Conservation (phyloP, 2,329 filamentous ascomycete genomes). For the Akanthomyces muscarius region DNA sequence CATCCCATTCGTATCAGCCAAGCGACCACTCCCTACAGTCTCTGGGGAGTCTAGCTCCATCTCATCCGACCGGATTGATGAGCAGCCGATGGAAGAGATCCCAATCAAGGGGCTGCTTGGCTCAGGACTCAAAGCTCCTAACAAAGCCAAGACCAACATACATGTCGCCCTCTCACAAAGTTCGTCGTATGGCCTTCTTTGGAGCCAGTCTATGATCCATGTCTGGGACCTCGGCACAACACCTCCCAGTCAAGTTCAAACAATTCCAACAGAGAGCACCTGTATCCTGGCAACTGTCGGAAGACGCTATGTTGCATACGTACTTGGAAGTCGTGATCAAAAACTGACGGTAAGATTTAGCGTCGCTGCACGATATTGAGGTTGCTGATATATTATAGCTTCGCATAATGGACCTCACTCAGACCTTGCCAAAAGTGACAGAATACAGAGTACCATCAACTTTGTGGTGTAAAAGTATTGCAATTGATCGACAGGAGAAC, state of each 20-base stretch:
- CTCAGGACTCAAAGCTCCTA: constrained; percentile 24
- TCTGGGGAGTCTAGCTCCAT: constrained; percentile 35
- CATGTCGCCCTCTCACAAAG: constrained; percentile 36
- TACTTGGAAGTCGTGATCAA: constrained; percentile 38
- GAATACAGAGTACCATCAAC: constrained; percentile 38
- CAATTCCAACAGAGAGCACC: constrained; percentile 34
- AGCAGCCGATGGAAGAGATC: constrained; percentile 37
- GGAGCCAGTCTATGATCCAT: constrained; percentile 35
- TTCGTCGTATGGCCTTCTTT: constrained; percentile 36
- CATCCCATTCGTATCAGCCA: constrained; percentile 24
- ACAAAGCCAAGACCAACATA: constrained; percentile 28
- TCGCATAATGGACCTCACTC: constrained; percentile 34
- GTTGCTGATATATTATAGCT: constrained; percentile 26
- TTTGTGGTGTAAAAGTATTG: constrained; percentile 37
- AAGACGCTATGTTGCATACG: constrained; percentile 35
- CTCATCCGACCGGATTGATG: constrained; percentile 31
- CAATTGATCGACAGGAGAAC: constrained; percentile 37
- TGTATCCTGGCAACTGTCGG: constrained; percentile 37
- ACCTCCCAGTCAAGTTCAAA: constrained; percentile 31
- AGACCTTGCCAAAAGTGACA: constrained; percentile 28
- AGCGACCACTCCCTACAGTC: constrained; percentile 26
- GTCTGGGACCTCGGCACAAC: constrained; percentile 37
- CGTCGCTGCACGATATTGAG: not conserved
- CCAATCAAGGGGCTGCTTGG: constrained; percentile 29
- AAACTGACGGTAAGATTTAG: constrained; percentile 34